Evolutionary conservation across 2,329 filamentous ascomycete species (phyloP), one percentile per base, ranked within the genome.

Genomic region (Exophiala xenobiotica): DNA sequence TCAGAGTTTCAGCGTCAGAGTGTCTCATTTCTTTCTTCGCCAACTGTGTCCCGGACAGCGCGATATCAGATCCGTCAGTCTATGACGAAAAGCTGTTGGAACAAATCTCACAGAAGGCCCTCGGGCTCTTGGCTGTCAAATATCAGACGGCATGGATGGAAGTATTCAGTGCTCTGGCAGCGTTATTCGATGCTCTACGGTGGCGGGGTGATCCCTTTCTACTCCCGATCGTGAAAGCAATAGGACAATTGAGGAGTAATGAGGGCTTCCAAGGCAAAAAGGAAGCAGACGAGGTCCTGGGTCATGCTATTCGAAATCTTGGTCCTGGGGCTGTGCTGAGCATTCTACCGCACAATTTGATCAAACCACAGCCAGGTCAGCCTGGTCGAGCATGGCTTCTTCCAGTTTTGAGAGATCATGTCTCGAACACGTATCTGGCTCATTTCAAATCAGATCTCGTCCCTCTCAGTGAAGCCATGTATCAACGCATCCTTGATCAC

Each of bases 141-240:
- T 99, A 91, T 65, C 93, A 97, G 72, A 83, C 86, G 20, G 93
- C 93, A 3, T 96, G 92, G 89, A 84, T 88, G 72, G 91, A 99
- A 67, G 90, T 95, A 1, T 97, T 97, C 73, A 89, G 85, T 61
- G 88, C 96, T 6, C 78, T 96, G 27, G 84, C 84, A 6, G 87
- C 89, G 47, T 88, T 96, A 74, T 96, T 96, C 60, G 89, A 95
- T 63, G 80, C 86, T 1, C 75, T 96, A 53, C 83, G 87, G 61
- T 97, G 92, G 92, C 85, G 85, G 53, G 84, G 91, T 2, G 80
- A 86, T 61, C 90, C 91, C 4, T 85, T 90, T 54, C 77, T 97
- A 57, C 77, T 83, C 40, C 84, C 85, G 48, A 81, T 93, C 38
- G 82, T 91, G 55, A 87, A 84, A 66, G 85, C 81, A 2, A 78